Conservation (phyloP, 192 early-diverging fungal genomes). For the Coemansia sp. region DNA sequence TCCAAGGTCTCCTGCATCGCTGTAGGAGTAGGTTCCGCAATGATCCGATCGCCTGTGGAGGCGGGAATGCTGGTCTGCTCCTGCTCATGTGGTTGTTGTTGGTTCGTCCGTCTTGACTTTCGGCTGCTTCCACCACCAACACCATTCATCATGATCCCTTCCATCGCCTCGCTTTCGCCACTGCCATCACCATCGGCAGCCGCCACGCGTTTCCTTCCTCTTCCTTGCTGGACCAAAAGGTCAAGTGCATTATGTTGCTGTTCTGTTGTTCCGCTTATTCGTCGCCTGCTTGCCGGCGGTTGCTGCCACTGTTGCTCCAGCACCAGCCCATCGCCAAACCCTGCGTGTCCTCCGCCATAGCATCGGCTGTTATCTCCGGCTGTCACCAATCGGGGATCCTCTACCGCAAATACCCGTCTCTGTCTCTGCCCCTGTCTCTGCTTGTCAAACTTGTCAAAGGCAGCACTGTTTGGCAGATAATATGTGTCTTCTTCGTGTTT, state of each 20-base stretch:
- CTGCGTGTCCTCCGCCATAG: not conserved
- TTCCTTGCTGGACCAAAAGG: not conserved
- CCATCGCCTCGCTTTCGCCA: not conserved
- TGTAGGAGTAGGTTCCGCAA: too few species aligned
- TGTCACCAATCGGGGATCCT: too few species aligned
- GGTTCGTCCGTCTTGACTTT: not conserved
- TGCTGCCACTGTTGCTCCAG: not conserved
- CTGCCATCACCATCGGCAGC: not conserved
- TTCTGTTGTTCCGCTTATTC: not conserved
- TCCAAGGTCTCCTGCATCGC: too few species aligned
- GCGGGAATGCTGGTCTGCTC: too few species aligned
- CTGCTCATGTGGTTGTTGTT: not conserved
- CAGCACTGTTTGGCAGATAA: not conserved
- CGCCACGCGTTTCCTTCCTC: not conserved
- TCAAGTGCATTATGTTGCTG: too few species aligned
- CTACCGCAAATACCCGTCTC: not conserved
- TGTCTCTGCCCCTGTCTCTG: not conserved
- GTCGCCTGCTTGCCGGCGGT: not conserved
- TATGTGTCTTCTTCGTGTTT: not conserved
- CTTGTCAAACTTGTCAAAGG: not conserved
- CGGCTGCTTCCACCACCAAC: not conserved
- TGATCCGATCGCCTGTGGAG: too few species aligned
- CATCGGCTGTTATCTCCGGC: too few species aligned
- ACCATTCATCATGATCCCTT: not conserved
- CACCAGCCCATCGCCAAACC: not conserved